Conservation (phyloP, 495 filamentous ascomycete species). For the Ramalina intermedia region DNA sequence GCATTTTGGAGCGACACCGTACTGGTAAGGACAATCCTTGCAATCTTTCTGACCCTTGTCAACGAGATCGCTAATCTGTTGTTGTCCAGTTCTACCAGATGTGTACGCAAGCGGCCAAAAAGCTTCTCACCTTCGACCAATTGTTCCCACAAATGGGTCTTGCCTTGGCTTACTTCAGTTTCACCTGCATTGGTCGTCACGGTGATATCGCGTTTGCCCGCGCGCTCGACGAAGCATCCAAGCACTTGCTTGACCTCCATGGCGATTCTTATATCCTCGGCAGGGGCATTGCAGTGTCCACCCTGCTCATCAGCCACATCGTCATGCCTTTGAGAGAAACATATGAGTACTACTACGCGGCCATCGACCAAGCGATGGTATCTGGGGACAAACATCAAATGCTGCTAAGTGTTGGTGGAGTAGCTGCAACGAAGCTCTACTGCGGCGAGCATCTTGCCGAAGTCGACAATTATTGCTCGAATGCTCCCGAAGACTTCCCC, state of each 20-base stretch:
- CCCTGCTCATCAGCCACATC: slow-evolving; percentile 61
- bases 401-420: slow-evolving; percentile 58
- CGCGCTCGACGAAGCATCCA: slow-evolving; percentile 46
- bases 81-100: slow-evolving; percentile 59
- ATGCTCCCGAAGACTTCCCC: slow-evolving; percentile 60
- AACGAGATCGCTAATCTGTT: not conserved
- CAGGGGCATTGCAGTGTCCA: slow-evolving; percentile 55
- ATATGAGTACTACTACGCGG: slow-evolving; percentile 47
- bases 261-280: slow-evolving; percentile 56
- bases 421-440: slow-evolving; percentile 55
- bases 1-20: slow-evolving; percentile 64
- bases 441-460: slow-evolving; percentile 62
- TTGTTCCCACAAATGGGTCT: slow-evolving; percentile 62
- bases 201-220: slow-evolving; percentile 49
- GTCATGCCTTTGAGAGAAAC: slow-evolving; percentile 45
- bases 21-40: slow-evolving; percentile 1
- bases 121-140: slow-evolving; percentile 45
- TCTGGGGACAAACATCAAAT: slow-evolving; percentile 63
- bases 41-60: not conserved
- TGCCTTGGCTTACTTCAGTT: slow-evolving; percentile 59
- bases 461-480: slow-evolving; percentile 57
- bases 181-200: slow-evolving; percentile 59
- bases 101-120: slow-evolving; percentile 53
- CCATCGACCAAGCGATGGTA: slow-evolving; percentile 54
- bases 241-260: slow-evolving; percentile 50